These are phyloP conservation scores for Citrus trifoliata DNA, from an alignment of 345 rosid genomes.

Conservation along the genomic window DNA sequence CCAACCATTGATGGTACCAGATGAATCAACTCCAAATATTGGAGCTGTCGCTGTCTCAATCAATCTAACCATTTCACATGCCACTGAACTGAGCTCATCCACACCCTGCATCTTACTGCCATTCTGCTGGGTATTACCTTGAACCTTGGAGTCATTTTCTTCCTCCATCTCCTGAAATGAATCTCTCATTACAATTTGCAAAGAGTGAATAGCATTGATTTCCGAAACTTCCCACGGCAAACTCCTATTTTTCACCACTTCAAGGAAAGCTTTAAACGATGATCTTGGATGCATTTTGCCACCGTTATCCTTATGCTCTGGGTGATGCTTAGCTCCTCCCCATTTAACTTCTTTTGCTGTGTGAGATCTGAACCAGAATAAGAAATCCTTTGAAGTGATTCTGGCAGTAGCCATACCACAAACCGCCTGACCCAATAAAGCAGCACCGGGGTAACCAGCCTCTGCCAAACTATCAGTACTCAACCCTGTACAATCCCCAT, in stretches of 20 bases:
- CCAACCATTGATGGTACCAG: conserved; percentile 83
- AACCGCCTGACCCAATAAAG: conserved; percentile 66
- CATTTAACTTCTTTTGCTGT: conserved; percentile 73
- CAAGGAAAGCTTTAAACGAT: conserved; percentile 79
- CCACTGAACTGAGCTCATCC: conserved; percentile 61
- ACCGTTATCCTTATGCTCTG: conserved; percentile 54
- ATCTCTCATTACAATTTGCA: conserved; percentile 74
- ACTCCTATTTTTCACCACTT: conserved; percentile 74
- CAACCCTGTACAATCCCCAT: conserved; percentile 71
- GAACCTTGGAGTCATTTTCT: conserved; percentile 35
- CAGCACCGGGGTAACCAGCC: conserved; percentile 70
- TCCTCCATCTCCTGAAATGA: conserved; percentile 41
- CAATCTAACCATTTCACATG: conserved; percentile 84
- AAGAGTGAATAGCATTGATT: conserved; percentile 77
- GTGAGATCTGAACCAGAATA: conserved; percentile 92
- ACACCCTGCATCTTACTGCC: conserved; percentile 35
- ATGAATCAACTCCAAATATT: conserved; percentile 76
- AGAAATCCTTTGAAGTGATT: conserved; percentile 60
- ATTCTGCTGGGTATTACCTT: conserved; percentile 19
- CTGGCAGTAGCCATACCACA: conserved; percentile 86
- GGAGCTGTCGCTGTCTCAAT: conserved; percentile 87
- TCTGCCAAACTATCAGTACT: conserved; percentile 72
- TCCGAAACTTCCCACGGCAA: conserved; percentile 81
- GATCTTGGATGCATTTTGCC: conserved; percentile 79
- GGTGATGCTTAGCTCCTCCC: conserved; percentile 91